These are phyloP conservation scores for Piper longum DNA, from an alignment of 164 flowering plant species.

Conservation along the genomic window DNA sequence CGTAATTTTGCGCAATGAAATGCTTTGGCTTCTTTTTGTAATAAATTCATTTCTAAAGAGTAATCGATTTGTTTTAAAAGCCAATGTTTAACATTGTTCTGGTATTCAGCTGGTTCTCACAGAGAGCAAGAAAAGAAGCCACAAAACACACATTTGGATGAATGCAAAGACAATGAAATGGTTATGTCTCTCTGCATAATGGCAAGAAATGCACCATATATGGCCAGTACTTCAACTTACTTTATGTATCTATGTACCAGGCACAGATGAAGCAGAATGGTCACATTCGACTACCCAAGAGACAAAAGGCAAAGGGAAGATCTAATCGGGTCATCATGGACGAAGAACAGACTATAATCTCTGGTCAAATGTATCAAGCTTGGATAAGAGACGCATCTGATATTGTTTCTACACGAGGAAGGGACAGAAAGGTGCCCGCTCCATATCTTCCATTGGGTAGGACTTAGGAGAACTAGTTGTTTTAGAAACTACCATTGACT, in stretches of 20 bases:
- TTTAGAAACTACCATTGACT: too few species aligned
- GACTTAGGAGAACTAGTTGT: background rate
- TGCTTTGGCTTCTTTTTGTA: background rate
- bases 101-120: background rate
- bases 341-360: conserved; percentile 57
- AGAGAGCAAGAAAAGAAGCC: background rate
- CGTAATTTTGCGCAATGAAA: too few species aligned
- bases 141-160: conserved; percentile 21
- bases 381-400: conserved; percentile 73
- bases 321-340: conserved; percentile 28
- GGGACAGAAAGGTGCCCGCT: conserved; percentile 40
- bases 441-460: background rate
- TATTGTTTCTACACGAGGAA: conserved; percentile 38
- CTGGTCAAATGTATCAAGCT: conserved; percentile 52
- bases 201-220: too few species aligned
- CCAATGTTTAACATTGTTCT: background rate
- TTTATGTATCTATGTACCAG: background rate
- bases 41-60: background rate
- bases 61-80: background rate
- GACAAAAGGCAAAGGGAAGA: conserved; percentile 29
- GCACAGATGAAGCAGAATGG: conserved; percentile 21
- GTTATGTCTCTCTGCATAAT: conserved; percentile 8
- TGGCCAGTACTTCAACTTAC: conserved; percentile 1
- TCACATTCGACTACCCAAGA: conserved; percentile 19
- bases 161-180: conserved; percentile 14